Percentiles rank a stretch among this genome's conserved stretches.
Evolutionary conservation across 108 stramenopile species (phyloP).

Genomic region (Stephanodiscus triporus): DNA sequence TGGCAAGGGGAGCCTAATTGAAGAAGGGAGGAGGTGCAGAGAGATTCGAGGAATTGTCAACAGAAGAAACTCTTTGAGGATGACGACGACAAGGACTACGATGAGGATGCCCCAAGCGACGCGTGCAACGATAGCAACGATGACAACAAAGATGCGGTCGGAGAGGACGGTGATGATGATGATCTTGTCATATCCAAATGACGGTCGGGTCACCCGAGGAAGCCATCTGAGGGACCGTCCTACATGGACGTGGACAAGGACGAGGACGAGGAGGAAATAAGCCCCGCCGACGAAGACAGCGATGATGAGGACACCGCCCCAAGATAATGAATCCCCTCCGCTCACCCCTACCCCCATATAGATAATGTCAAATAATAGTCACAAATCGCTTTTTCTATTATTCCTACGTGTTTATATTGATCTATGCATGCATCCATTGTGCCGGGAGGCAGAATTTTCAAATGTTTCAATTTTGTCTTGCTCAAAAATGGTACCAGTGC

Average conservation of each 20-base stretch:
- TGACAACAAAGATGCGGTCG: constrained; percentile 35
- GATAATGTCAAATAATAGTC: too few species aligned
- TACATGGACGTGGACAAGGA: too few species aligned
- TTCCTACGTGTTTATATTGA: too few species aligned
- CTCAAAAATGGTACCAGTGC: too few species aligned
- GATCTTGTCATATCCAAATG: constrained; percentile 13
- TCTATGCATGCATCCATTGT: too few species aligned
- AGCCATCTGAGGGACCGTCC: background rate
- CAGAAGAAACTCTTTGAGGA: constrained; percentile 14
- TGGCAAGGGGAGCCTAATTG: background rate
- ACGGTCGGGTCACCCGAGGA: background rate
- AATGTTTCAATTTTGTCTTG: too few species aligned
- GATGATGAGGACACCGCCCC: constrained; percentile 34
- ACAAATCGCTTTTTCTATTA: too few species aligned
- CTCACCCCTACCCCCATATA: too few species aligned
- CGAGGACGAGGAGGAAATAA: constrained; percentile 33
- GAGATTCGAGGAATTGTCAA: background rate
- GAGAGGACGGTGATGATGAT: too few species aligned
- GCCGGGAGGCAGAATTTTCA: too few species aligned
- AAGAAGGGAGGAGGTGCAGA: background rate
- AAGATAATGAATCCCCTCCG: too few species aligned
- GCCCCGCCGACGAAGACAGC: constrained; percentile 41
- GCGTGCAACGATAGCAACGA: constrained; percentile 18
- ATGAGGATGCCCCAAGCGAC: constrained; percentile 21
- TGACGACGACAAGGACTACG: constrained; percentile 41